A percentile compares a stretch with the other conserved stretches of the same genome.
phyloP scores from a whole-genome alignment of 129 eudicot species.

The Tagetes erecta region DNA sequence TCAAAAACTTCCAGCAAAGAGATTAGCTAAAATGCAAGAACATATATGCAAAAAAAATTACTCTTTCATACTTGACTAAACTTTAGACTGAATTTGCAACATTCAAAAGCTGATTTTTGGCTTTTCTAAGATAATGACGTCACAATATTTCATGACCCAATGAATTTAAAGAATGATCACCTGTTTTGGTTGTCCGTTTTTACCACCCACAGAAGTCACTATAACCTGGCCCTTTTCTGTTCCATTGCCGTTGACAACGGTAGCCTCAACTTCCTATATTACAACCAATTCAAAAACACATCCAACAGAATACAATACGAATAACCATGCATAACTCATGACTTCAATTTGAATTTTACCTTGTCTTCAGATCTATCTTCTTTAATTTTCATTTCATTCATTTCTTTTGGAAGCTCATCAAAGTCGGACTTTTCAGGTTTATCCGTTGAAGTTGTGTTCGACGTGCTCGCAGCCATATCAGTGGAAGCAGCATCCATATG shows the following conservation, averaged over 20 bases:
- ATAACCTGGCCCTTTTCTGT: slow-evolving; percentile 90
- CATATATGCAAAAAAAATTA: neutral
- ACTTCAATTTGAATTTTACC: slow-evolving; percentile 28
- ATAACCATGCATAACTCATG: neutral
- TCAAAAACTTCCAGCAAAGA: neutral
- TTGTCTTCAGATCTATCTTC: slow-evolving; percentile 63
- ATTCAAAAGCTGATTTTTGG: neutral
- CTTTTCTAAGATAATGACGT: neutral
- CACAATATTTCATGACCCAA: neutral
- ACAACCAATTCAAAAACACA: slow-evolving; percentile 19
- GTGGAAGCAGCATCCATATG: slow-evolving; percentile 46
- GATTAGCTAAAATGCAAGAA: neutral
- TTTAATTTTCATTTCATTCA: slow-evolving; percentile 73
- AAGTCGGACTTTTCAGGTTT: slow-evolving; percentile 49
- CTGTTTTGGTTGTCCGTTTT: slow-evolving; percentile 88
- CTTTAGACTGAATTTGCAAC: neutral
- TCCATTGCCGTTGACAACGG: slow-evolving; percentile 77
- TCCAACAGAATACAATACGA: neutral
- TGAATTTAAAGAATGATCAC: slow-evolving; percentile 33
- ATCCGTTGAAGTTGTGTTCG: slow-evolving; percentile 33
- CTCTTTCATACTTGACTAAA: neutral
- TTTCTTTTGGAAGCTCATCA: slow-evolving; percentile 76
- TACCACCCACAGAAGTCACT: slow-evolving; percentile 75
- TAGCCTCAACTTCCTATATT: slow-evolving; percentile 75
- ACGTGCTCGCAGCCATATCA: slow-evolving; percentile 59